Base-by-base conservation (phyloP, 2,329 filamentous ascomycete genomes). In the Fusarium floridanum region DNA sequence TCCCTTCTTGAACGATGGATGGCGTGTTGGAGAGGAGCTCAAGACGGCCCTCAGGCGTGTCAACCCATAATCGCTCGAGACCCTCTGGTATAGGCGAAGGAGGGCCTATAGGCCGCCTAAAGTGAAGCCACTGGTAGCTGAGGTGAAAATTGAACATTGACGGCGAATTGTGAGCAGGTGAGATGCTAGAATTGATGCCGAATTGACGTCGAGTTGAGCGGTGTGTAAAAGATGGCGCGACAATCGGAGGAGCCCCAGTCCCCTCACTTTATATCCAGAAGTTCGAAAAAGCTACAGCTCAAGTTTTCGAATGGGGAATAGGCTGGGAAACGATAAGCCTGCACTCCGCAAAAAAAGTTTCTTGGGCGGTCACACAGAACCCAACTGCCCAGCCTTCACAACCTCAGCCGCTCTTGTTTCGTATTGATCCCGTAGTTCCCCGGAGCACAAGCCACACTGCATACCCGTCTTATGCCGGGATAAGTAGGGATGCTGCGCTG, bases 21-120 rank as follows among this genome's bases (percentile, higher is more conserved):
- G 85, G 83, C 16, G 78, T 73, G n/a, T 84, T 84, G 66, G 81
- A 83, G 32, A 90, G 83, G 4, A 90, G 76, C 75, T 90, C 88
- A n/a, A 90, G 80, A 4, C 81, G 79, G 2, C 88, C 87, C 4
- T 80, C 80, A 4, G 84, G 77, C 0, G 87, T 88, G 20, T 80
- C 70, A 61, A 89, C 79, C 77, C 84, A 87, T 53, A 80, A 81
- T 11, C 86, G 83, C 64, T 83, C 81, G 56, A 89, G 82, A 7
- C 83, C 83, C 1, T 78, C 22, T 0, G 87, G 87, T 2, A 69
- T 62, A 5, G 71, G 70, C 20, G 64, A 67, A 5, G 74, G 70
- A 36, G 72, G 66, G 5, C 75, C 77, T 20, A 74, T 70, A n/a
- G 78, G 78, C 53, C 76, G 66, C 20, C 71, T 74, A 34, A 72